Evolutionary conservation across 495 filamentous ascomycete species (phyloP).

Genomic region (Aspergillus egyptiacus): DNA sequence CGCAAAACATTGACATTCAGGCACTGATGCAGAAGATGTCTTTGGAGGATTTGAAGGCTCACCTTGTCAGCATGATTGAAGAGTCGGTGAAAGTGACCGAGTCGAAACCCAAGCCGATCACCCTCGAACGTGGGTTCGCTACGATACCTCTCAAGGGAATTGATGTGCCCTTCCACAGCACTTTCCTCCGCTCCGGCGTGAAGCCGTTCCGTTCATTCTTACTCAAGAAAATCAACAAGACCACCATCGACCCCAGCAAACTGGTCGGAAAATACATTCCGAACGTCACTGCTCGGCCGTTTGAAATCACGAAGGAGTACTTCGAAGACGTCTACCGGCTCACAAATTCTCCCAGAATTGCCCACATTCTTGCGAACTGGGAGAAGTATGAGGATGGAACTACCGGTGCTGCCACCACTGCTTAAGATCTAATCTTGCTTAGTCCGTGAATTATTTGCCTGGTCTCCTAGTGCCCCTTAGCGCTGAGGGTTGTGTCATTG

Average conservation of each 20-base stretch:
- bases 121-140: slow-evolving; percentile 89
- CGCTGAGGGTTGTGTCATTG: slow-evolving; percentile 6
- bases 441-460: background rate
- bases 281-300: slow-evolving; percentile 93
- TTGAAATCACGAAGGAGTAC: slow-evolving; percentile 95
- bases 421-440: slow-evolving; percentile 2
- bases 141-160: slow-evolving; percentile 96
- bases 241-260: slow-evolving; percentile 93
- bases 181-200: slow-evolving; percentile 93
- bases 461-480: background rate
- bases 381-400: slow-evolving; percentile 55
- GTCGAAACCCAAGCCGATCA: slow-evolving; percentile 77
- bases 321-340: slow-evolving; percentile 96
- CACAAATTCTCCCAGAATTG: slow-evolving; percentile 90
- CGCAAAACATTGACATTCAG: slow-evolving; percentile 93
- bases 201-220: slow-evolving; percentile 97
- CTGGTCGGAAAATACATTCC: slow-evolving; percentile 97
- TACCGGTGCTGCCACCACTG: slow-evolving; percentile 4
- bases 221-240: slow-evolving; percentile 99
- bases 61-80: slow-evolving; percentile 78
- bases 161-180: slow-evolving; percentile 98
- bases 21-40: slow-evolving; percentile 79
- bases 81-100: slow-evolving; percentile 80
- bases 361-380: slow-evolving; percentile 81
- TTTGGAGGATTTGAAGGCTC: slow-evolving; percentile 74